Conservation (phyloP, 441 rosid species). For the Gossypium lobatum region DNA sequence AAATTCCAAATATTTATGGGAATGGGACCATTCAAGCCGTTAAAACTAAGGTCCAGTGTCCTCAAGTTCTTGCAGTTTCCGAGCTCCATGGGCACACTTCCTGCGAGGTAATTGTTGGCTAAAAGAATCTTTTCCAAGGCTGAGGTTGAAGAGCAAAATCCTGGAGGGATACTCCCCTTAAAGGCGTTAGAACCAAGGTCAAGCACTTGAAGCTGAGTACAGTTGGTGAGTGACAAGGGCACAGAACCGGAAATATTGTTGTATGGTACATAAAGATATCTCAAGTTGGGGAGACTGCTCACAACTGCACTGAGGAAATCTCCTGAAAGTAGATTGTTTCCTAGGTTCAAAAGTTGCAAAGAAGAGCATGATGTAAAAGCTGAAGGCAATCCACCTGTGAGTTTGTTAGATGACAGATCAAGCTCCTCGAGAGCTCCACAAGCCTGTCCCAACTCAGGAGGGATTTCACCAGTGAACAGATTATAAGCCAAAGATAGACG, state of each 20-base stretch:
- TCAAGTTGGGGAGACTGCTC: conserved; percentile 49
- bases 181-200: conserved; percentile 80
- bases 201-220: conserved; percentile 58
- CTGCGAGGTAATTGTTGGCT: conserved; percentile 66
- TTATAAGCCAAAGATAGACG: conserved; percentile 59
- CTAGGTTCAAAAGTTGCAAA: conserved; percentile 57
- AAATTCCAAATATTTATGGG: conserved; percentile 66
- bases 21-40: conserved; percentile 58
- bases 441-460: conserved; percentile 50
- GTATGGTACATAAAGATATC: conserved; percentile 50
- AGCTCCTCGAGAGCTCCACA: conserved; percentile 54
- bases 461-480: conserved; percentile 49
- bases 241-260: conserved; percentile 72
- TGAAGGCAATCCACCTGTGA: conserved; percentile 57
- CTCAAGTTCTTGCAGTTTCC: conserved; percentile 64
- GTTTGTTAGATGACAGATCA: conserved; percentile 70
- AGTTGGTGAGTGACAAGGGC: conserved; percentile 58
- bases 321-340: conserved; percentile 65
- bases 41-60: conserved; percentile 85
- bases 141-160: conserved; percentile 47
- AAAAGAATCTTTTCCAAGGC: conserved; percentile 58
- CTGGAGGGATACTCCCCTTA: conserved; percentile 51
- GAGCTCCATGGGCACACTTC: conserved; percentile 58
- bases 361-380: conserved; percentile 48
- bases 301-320: conserved; percentile 63